Conservation (phyloP, 441 rosid species). For the Monsonia emarginata region DNA sequence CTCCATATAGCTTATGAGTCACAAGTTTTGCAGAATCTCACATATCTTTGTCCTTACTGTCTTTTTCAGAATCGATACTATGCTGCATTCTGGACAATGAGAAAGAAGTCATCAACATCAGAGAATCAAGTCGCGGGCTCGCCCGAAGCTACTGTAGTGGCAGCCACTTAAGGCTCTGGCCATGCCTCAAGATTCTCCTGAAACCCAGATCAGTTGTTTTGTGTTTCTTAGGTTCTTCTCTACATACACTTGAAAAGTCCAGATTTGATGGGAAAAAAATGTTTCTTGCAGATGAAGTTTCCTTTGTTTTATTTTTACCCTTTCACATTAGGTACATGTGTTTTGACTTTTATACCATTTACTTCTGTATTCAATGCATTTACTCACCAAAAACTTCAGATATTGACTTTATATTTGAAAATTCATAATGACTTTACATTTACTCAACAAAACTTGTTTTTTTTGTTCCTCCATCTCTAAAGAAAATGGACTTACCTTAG, state of each 20-base stretch:
- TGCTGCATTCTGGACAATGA: conserved; percentile 83
- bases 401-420: no score
- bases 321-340: no score
- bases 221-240: background rate
- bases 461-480: no score
- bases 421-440: no score
- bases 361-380: no score
- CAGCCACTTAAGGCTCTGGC: background rate
- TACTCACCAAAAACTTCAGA: no score
- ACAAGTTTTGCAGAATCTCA: background rate
- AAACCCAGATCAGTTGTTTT: background rate
- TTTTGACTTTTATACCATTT: no score
- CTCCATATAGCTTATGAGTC: background rate
- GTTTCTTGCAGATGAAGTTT: background rate
- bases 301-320: background rate
- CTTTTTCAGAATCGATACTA: conserved; percentile 61
- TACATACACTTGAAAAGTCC: background rate
- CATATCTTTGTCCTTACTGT: conserved; percentile 1
- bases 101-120: conserved; percentile 38
- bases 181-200: background rate
- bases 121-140: conserved; percentile 14
- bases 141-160: background rate
- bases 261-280: background rate
- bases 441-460: no score
- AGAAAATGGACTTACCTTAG: no score